Conservation (phyloP, 257 asterid species). For the Forsythia viridissima region DNA sequence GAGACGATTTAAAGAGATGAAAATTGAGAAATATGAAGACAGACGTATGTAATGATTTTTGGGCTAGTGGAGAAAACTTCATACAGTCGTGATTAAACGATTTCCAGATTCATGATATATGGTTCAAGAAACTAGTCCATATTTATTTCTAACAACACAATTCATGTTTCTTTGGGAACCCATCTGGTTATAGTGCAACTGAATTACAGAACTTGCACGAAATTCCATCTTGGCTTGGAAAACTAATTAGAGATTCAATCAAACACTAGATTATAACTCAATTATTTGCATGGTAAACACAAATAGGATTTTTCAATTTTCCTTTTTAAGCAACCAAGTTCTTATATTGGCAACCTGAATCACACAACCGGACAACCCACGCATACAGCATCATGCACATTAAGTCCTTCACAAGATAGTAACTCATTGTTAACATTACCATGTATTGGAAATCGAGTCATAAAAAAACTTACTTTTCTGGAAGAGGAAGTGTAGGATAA, state of each 20-base stretch:
- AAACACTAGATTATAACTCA: background rate
- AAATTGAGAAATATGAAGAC: no score
- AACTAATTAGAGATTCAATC: background rate
- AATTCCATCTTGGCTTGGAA: background rate
- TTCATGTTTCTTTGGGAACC: background rate
- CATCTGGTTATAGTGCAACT: background rate
- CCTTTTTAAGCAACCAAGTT: background rate
- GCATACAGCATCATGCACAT: slow-evolving; percentile 4
- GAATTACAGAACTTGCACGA: background rate
- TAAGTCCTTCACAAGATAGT: background rate
- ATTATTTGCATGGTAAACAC: background rate
- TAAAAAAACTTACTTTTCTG: slow-evolving; percentile 56
- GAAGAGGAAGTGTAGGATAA: slow-evolving; percentile 54
- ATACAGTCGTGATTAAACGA: no score
- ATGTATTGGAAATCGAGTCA: background rate
- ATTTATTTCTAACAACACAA: background rate
- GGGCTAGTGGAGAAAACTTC: no score
- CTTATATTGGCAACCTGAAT: background rate
- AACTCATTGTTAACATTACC: background rate
- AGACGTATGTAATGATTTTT: no score
- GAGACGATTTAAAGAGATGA: no score
- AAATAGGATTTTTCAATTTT: background rate
- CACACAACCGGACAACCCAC: background rate
- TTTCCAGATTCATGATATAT: background rate
- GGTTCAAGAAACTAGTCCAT: background rate